Conservation (phyloP, 2,329 filamentous ascomycete genomes). For the Aspergillus aculeatus region DNA sequence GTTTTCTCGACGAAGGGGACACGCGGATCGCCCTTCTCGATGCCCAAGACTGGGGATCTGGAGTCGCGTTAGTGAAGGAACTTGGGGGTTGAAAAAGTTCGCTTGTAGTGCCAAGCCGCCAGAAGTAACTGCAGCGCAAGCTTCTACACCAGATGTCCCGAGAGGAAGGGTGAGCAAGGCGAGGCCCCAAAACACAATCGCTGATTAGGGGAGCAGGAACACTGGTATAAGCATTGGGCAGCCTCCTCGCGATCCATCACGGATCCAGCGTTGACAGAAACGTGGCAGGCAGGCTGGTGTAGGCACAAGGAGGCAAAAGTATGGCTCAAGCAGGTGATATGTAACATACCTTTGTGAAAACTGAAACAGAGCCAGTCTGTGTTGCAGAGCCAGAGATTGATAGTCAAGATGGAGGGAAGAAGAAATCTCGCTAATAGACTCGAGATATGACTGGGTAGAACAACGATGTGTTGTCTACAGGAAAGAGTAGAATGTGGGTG, state of each 20-base stretch:
- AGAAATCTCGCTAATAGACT: neutral
- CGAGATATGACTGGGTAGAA: neutral
- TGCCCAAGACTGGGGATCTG: conserved; percentile 21
- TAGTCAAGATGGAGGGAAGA: neutral
- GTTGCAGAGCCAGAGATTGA: conserved; percentile 1
- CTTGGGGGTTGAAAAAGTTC: conserved; percentile 26
- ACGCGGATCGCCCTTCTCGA: conserved; percentile 2
- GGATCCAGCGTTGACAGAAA: conserved; percentile 2
- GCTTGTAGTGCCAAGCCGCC: conserved; percentile 38
- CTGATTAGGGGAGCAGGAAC: neutral
- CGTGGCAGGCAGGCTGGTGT: conserved; percentile 22
- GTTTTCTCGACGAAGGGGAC: neutral
- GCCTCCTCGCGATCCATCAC: neutral
- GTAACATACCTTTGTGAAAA: conserved; percentile 24
- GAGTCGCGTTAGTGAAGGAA: conserved; percentile 28
- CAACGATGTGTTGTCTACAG: conserved; percentile 8
- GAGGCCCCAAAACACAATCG: conserved; percentile 2
- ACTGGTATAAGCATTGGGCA: neutral
- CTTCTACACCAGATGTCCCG: conserved; percentile 11
- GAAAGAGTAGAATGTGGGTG: conserved; percentile 15
- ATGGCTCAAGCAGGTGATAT: conserved; percentile 19
- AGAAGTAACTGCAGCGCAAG: conserved; percentile 23
- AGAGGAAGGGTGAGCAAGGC: conserved; percentile 6
- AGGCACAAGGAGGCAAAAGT: conserved; percentile 16
- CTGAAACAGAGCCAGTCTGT: conserved; percentile 16